A percentile compares a stretch with the other conserved stretches of the same genome.
phyloP scores from a whole-genome alignment of 371 early-diverging fungal species.

The Amoeboaphelidium protococcarum region DNA sequence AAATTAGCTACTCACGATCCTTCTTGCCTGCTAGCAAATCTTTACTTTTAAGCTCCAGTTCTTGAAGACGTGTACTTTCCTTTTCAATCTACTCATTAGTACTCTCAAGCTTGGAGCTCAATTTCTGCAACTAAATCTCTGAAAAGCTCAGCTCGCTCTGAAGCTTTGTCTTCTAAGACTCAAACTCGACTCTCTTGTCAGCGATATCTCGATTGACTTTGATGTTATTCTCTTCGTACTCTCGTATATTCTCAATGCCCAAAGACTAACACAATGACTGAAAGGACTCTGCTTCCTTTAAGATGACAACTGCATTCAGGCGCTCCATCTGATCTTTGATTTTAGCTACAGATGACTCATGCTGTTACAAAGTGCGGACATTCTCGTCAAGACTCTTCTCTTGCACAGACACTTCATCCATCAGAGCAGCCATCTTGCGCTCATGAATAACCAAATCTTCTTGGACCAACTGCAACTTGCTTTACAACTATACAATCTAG shows the following conservation, averaged over 20 bases:
- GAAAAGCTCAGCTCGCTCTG: too few species aligned
- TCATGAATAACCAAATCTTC: neutral
- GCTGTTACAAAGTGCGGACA: too few species aligned
- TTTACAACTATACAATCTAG: neutral
- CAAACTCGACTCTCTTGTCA: constrained; percentile 40
- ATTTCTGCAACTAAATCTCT: too few species aligned
- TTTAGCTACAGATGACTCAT: too few species aligned
- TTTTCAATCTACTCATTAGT: too few species aligned
- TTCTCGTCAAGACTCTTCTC: too few species aligned
- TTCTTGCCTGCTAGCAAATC: too few species aligned
- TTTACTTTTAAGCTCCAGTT: too few species aligned
- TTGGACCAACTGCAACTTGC: neutral
- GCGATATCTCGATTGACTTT: constrained; percentile 33
- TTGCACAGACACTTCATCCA: too few species aligned
- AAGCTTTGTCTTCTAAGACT: constrained; percentile 39
- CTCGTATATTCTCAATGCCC: constrained; percentile 43
- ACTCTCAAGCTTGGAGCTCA: too few species aligned
- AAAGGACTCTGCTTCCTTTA: neutral
- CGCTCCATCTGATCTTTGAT: neutral
- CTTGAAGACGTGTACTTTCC: too few species aligned
- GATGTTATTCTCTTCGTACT: constrained; percentile 48
- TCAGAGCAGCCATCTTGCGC: neutral
- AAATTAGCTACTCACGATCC: too few species aligned
- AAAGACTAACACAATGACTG: neutral
- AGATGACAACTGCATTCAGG: neutral